These are phyloP conservation scores for Lactifluus hygrophoroides DNA, from an alignment of 768 basidiomycete genomes.

Conservation along the genomic window DNA sequence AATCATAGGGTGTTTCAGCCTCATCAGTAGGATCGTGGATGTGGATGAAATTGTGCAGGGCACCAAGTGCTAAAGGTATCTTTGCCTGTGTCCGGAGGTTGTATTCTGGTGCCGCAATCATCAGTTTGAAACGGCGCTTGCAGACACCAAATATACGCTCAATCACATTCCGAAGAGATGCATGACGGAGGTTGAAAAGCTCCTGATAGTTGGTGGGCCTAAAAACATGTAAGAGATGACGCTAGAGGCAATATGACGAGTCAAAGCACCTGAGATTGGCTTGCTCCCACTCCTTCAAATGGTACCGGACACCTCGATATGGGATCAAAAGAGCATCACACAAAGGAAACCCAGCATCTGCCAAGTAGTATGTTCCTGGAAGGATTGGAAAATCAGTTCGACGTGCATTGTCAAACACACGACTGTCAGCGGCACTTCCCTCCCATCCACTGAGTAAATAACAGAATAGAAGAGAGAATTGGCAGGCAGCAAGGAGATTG, in stretches of 20 bases:
- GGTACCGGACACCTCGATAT: constrained; percentile 27
- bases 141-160: constrained; percentile 23
- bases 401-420: constrained; percentile 24
- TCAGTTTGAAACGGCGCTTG: constrained; percentile 17
- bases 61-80: constrained; percentile 24
- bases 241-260: no score
- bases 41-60: constrained; percentile 29
- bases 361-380: constrained; percentile 26
- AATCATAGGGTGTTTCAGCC: not conserved
- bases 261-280: not conserved
- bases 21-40: constrained; percentile 25
- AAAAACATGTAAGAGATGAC: not conserved
- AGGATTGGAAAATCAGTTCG: constrained; percentile 22
- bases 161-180: constrained; percentile 19
- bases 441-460: constrained; percentile 27
- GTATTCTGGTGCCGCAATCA: constrained; percentile 20
- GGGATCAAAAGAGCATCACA: constrained; percentile 26
- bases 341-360: constrained; percentile 28
- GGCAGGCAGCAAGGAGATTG: constrained; percentile 28
- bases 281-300: constrained; percentile 28
- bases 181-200: constrained; percentile 21
- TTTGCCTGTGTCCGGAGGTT: constrained; percentile 25
- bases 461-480: constrained; percentile 20
- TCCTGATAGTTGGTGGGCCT: constrained; percentile 20
- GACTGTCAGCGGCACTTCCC: constrained; percentile 26